A percentile compares a stretch with the other conserved stretches of the same genome.
phyloP scores from a whole-genome alignment of 129 eudicot genomes.

The Pittosporum tobira region DNA sequence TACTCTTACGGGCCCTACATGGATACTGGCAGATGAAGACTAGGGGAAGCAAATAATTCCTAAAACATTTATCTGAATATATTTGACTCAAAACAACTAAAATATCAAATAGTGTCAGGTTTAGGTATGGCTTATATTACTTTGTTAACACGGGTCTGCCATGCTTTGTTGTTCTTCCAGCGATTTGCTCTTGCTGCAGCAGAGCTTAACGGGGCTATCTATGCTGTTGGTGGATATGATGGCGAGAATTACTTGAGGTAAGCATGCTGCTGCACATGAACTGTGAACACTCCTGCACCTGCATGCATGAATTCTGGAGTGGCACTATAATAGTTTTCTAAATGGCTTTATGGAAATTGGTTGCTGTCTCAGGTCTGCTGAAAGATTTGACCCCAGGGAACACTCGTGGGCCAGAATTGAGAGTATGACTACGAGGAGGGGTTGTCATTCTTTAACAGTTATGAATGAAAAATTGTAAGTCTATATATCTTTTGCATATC shows the following conservation, averaged over 20 bases:
- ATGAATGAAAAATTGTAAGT: slow-evolving; percentile 74
- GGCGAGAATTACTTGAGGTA: slow-evolving; percentile 60
- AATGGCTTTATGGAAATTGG: not conserved
- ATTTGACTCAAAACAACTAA: no score
- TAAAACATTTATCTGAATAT: no score
- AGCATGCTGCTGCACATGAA: slow-evolving; percentile 2
- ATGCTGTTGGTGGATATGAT: slow-evolving; percentile 87
- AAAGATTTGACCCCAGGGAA: slow-evolving; percentile 93
- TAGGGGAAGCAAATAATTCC: no score
- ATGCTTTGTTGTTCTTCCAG: slow-evolving; percentile 28
- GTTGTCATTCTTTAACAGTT: slow-evolving; percentile 57
- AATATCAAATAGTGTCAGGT: no score
- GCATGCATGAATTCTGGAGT: not conserved
- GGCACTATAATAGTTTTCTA: not conserved
- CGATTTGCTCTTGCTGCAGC: slow-evolving; percentile 68
- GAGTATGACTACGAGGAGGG: slow-evolving; percentile 60
- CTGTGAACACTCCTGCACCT: slow-evolving; percentile 1
- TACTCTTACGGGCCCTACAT: no score
- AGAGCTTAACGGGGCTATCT: slow-evolving; percentile 64
- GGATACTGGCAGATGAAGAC: no score
- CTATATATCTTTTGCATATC: not conserved
- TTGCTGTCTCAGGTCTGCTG: slow-evolving; percentile 46
- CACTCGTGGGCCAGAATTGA: slow-evolving; percentile 61
- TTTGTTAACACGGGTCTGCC: not conserved
- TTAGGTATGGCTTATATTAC: not conserved